Percentiles rank a stretch among this genome's conserved stretches.
Conservation (phyloP, 2,329 filamentous ascomycete species). For the Colletotrichum lindemuthianum region DNA sequence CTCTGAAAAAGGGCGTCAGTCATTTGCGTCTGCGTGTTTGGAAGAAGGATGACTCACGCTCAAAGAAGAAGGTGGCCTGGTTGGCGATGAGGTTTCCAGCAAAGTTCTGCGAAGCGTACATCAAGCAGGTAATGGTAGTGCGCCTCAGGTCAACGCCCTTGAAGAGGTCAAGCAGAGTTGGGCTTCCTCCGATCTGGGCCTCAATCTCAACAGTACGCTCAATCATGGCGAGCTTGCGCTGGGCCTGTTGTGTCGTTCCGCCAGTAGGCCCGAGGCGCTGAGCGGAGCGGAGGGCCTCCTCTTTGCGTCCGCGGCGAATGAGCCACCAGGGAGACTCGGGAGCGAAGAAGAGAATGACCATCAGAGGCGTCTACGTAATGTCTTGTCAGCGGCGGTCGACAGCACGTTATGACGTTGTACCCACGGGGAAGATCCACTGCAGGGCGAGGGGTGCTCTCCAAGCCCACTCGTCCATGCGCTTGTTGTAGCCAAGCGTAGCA, state of each 20-base stretch:
- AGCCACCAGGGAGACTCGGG: slow-evolving; percentile 66
- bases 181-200: slow-evolving; percentile 51
- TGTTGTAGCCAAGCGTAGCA: slow-evolving; percentile 63
- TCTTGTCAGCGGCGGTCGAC: neutral
- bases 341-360: slow-evolving; percentile 60
- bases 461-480: slow-evolving; percentile 43
- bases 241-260: slow-evolving; percentile 43
- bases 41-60: slow-evolving; percentile 46
- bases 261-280: slow-evolving; percentile 53
- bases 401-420: neutral
- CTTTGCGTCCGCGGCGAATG: slow-evolving; percentile 56
- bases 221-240: slow-evolving; percentile 65
- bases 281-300: slow-evolving; percentile 55
- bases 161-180: slow-evolving; percentile 61
- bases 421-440: slow-evolving; percentile 65
- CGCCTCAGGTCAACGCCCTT: slow-evolving; percentile 64
- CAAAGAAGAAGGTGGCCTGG: slow-evolving; percentile 69
- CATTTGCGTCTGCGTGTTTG: neutral
- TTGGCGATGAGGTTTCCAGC: slow-evolving; percentile 71
- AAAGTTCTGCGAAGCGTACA: slow-evolving; percentile 68
- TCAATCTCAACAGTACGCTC: slow-evolving; percentile 65
- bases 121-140: slow-evolving; percentile 65
- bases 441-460: slow-evolving; percentile 62
- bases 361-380: slow-evolving; percentile 55
- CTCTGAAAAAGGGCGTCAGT: slow-evolving; percentile 26